Base-by-base conservation (phyloP, 345 rosid genomes). In the Eucalyptus tenuipes region DNA sequence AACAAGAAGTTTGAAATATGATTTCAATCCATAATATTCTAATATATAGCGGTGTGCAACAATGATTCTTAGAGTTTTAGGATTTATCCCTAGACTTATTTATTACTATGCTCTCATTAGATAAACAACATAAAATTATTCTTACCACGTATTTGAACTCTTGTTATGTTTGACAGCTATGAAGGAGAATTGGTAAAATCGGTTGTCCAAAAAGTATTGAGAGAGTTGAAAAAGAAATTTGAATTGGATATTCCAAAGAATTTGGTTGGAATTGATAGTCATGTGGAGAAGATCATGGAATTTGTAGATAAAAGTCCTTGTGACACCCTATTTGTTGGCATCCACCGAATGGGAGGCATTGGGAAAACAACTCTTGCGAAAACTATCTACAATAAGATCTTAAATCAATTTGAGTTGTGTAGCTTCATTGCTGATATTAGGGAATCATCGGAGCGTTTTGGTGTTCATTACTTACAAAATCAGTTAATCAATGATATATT, bases 251-350 rank as follows among this genome's bases (percentile, higher is more conserved):
- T 55, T 55, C 1, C 29, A 2, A 2, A 55, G 29, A 55, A 55
- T 22, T 22, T 55, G 61, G 61, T 55, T 22, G 61, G 61, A 55
- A 55, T 55, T 55, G 0, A 55, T 1, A 55, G 29, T 55, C 29
- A 10, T 4, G 29, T 55, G 61, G 13, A 55, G 61, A 24, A 55
- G 1, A 0, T 55, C 2, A 55, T 55, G 0, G 0, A 0, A 55
- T 55, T 55, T 55, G 12, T 24, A 55, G 25, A 20, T 53, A 53
- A 53, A 7, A 20, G 10, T 53, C 25, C 57, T 20, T 8, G 25
- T 20, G 57, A 7, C 25, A 53, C 57, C 10, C 25, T 53, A 53
- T 53, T 18, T 53, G 5, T 53, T 53, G 57, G 57, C 57, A 53
- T 53, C 57, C 25, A 53, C 3, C 25, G 57, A 53, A 53, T 53